Percentiles rank a stretch among this genome's conserved stretches.
Evolutionary conservation across 805 yeast species (phyloP).

Genomic region (Sugiyamaella mastotermitis): DNA sequence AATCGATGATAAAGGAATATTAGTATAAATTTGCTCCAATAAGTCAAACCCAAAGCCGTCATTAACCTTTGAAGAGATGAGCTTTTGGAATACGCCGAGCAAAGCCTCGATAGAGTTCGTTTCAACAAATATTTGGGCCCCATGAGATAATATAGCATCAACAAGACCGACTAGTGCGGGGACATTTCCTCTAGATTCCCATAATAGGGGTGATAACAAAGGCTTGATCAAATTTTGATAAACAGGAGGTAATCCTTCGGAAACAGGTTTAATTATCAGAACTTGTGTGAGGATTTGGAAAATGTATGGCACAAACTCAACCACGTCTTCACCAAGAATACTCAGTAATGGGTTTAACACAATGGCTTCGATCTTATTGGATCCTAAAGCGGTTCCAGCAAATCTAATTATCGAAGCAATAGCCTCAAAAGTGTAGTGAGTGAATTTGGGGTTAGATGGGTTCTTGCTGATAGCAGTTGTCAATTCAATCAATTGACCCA

Average conservation of each 20-base stretch:
- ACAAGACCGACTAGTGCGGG: slow-evolving; percentile 87
- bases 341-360: slow-evolving; percentile 63
- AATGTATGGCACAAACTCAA: slow-evolving; percentile 89
- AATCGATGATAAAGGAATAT: slow-evolving; percentile 46
- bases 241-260: slow-evolving; percentile 54
- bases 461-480: slow-evolving; percentile 69
- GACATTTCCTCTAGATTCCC: slow-evolving; percentile 91
- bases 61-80: slow-evolving; percentile 76
- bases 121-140: slow-evolving; percentile 33
- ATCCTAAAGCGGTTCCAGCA: slow-evolving; percentile 31
- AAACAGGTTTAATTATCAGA: slow-evolving; percentile 50
- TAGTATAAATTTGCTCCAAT: slow-evolving; percentile 58
- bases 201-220: slow-evolving; percentile 77
- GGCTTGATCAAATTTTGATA: slow-evolving; percentile 71
- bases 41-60: slow-evolving; percentile 83
- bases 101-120: slow-evolving; percentile 58
- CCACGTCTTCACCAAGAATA: slow-evolving; percentile 75
- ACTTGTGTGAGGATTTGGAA: slow-evolving; percentile 83
- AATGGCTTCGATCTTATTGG: slow-evolving; percentile 38
- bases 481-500: slow-evolving; percentile 64
- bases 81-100: slow-evolving; percentile 92
- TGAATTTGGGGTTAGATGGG: slow-evolving; percentile 92
- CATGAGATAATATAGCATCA: slow-evolving; percentile 53
- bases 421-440: slow-evolving; percentile 87
- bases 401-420: slow-evolving; percentile 68